Conservation (phyloP, 306 rosid genomes). For the Quercus suber region DNA sequence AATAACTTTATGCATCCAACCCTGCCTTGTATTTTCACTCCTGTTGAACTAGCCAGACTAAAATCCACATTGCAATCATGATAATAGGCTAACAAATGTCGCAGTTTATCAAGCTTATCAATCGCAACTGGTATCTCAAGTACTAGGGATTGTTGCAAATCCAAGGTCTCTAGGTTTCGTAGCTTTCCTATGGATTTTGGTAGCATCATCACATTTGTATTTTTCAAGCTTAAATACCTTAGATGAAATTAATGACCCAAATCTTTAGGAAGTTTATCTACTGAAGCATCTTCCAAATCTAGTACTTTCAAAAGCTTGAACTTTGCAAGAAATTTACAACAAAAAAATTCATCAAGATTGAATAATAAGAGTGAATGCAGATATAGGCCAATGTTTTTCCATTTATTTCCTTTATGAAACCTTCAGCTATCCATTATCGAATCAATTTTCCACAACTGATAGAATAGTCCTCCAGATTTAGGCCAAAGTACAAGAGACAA, state of each 20-base stretch:
- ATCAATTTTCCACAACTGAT: background rate
- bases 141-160: background rate
- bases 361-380: slow-evolving; percentile 1
- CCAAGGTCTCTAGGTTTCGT: slow-evolving; percentile 9
- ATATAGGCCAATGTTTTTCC: background rate
- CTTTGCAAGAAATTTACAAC: background rate
- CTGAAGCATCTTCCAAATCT: slow-evolving; percentile 4
- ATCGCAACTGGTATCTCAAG: background rate
- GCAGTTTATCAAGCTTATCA: background rate
- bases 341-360: background rate
- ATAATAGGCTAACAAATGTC: background rate
- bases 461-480: background rate
- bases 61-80: background rate
- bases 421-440: slow-evolving; percentile 5
- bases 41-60: background rate
- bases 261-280: slow-evolving; percentile 6
- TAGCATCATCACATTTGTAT: background rate
- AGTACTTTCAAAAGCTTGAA: slow-evolving; percentile 10
- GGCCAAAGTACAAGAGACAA: slow-evolving; percentile 18
- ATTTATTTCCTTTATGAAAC: background rate
- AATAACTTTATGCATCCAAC: background rate
- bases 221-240: slow-evolving; percentile 25
- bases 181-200: slow-evolving; percentile 24
- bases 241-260: slow-evolving; percentile 5
- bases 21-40: background rate